Conservation (phyloP, 2,329 filamentous ascomycete species). For the Pestalotiopsis fici region DNA sequence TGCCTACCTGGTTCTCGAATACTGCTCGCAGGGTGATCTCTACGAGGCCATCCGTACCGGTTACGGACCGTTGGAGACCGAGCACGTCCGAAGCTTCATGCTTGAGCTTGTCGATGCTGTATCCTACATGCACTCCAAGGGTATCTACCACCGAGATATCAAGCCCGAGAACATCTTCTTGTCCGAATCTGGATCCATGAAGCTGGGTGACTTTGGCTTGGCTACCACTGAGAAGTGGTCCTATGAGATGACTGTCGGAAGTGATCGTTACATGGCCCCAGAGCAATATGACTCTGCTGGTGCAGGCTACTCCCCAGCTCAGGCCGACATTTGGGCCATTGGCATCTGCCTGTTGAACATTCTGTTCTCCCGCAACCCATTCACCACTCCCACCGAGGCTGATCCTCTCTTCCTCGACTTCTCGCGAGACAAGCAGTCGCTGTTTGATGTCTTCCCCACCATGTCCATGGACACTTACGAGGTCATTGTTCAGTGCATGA, state of each 20-base stretch:
- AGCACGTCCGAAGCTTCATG: conserved; percentile 98
- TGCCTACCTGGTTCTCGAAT: conserved; percentile 90
- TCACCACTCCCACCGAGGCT: conserved; percentile 85
- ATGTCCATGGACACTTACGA: conserved; percentile 99
- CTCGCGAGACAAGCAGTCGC: conserved; percentile 86
- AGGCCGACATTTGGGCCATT: conserved; percentile 96
- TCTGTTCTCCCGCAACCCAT: conserved; percentile 94
- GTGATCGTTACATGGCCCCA: conserved; percentile 98
- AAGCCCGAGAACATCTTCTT: conserved; percentile 99
- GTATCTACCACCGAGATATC: conserved; percentile 95
- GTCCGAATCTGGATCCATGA: conserved; percentile 82
- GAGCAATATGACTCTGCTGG: conserved; percentile 93
- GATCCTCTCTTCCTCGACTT: conserved; percentile 94
- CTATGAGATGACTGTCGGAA: conserved; percentile 89
- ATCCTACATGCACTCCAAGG: conserved; percentile 85
- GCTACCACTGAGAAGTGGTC: conserved; percentile 90
- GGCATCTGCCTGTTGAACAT: conserved; percentile 96
- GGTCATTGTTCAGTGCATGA: conserved; percentile 87
- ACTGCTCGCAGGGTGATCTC: conserved; percentile 90
- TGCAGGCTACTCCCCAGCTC: conserved; percentile 85
- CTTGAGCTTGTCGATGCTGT: conserved; percentile 88
- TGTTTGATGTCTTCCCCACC: conserved; percentile 97
- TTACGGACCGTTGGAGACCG: conserved; percentile 87
- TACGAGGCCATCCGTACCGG: conserved; percentile 95
- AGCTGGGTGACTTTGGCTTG: conserved; percentile 94